Percentiles rank a stretch among this genome's conserved stretches.
phyloP scores from a whole-genome alignment of 495 filamentous ascomycete genomes.

The Aspergillus sparsus region DNA sequence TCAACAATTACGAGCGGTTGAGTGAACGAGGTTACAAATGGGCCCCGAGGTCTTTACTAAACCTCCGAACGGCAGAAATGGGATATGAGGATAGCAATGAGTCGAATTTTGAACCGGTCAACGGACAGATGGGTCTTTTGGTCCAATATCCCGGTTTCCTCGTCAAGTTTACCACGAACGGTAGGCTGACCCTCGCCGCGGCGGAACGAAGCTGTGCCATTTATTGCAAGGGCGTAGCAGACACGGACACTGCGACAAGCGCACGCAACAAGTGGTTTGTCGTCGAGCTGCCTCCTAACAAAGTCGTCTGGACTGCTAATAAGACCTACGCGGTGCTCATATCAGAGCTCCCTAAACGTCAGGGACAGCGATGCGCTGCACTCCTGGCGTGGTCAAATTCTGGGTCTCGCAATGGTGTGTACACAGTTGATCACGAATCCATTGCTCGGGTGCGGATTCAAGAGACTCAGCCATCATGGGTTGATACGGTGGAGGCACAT shows the following conservation, averaged over 20 bases:
- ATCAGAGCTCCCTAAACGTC: background rate
- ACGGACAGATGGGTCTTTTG: conserved; percentile 2
- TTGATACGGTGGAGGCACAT: background rate
- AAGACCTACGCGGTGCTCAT: conserved; percentile 12
- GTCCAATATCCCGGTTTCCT: conserved; percentile 9
- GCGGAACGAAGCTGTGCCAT: conserved; percentile 6
- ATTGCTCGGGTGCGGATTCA: conserved; percentile 9
- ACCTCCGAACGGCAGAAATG: conserved; percentile 10
- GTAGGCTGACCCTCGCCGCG: conserved; percentile 1
- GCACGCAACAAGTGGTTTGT: conserved; percentile 7
- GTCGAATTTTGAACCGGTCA: background rate
- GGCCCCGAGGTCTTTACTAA: conserved; percentile 12
- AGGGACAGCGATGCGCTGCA: background rate
- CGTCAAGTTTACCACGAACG: background rate
- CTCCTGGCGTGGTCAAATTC: background rate
- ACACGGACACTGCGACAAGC: background rate
- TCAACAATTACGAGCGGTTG: conserved; percentile 19
- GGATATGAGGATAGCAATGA: background rate
- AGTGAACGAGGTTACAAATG: conserved; percentile 8
- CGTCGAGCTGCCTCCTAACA: conserved; percentile 10
- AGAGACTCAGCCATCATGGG: background rate
- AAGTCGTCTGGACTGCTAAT: conserved; percentile 1
- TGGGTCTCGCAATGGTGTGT: background rate
- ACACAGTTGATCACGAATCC: conserved; percentile 5
- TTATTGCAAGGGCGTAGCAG: background rate